Percentiles rank a stretch among this genome's conserved stretches.
Conservation (phyloP, 2,329 filamentous ascomycete genomes). For the Nigrograna mackinnonii region DNA sequence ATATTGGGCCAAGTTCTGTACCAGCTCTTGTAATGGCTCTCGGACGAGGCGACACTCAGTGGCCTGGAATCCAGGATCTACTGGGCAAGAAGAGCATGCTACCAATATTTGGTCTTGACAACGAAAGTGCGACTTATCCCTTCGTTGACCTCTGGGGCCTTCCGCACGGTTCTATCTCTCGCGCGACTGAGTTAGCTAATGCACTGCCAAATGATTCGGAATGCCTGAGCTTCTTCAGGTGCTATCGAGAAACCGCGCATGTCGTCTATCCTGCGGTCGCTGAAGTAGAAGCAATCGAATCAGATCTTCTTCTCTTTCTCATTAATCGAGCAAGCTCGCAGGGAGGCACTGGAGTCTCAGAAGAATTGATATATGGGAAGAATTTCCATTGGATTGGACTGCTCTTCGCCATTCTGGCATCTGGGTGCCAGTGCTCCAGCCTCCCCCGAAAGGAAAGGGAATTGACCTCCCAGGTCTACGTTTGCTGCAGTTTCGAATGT, state of each 20-base stretch:
- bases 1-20: conserved; percentile 64
- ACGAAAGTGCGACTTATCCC: conserved; percentile 66
- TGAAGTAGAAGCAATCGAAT: conserved; percentile 59
- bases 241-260: conserved; percentile 61
- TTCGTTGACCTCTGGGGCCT: conserved; percentile 67
- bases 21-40: conserved; percentile 62
- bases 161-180: conserved; percentile 60
- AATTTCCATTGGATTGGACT: conserved; percentile 62
- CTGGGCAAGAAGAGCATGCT: conserved; percentile 63
- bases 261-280: conserved; percentile 65
- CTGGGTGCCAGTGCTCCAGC: conserved; percentile 63
- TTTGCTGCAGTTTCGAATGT: conserved; percentile 68
- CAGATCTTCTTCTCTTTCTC: conserved; percentile 57
- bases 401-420: conserved; percentile 65
- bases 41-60: conserved; percentile 47
- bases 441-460: conserved; percentile 63
- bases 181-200: conserved; percentile 61
- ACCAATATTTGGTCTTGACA: conserved; percentile 65
- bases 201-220: conserved; percentile 62
- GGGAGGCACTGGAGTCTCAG: conserved; percentile 49
- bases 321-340: conserved; percentile 53
- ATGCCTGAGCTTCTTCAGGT: conserved; percentile 60
- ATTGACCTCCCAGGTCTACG: conserved; percentile 66
- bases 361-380: conserved; percentile 61
- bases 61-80: conserved; percentile 60